These are phyloP conservation scores for Phylloporus sp. DNA, from an alignment of 768 basidiomycete genomes.

Conservation along the genomic window DNA sequence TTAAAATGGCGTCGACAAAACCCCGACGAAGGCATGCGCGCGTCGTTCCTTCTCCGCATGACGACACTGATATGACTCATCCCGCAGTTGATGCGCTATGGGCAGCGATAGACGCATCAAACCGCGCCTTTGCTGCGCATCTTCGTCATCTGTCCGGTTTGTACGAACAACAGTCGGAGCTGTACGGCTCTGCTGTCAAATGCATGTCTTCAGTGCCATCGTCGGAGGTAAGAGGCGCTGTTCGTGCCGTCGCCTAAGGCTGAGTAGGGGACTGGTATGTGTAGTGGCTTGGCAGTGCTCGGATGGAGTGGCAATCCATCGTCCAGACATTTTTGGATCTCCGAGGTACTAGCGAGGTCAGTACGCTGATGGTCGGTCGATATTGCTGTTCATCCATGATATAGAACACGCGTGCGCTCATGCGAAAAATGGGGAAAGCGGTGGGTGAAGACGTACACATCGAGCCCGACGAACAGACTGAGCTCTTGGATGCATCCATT, in stretches of 20 bases:
- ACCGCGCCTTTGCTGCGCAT: slow-evolving; percentile 52
- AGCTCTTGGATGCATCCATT: slow-evolving; percentile 73
- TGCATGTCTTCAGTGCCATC: slow-evolving; percentile 57
- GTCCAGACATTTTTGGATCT: slow-evolving; percentile 55
- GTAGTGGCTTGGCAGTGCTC: slow-evolving; percentile 42
- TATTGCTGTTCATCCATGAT: background rate
- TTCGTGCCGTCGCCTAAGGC: background rate
- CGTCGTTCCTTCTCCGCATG: background rate
- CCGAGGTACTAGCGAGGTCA: slow-evolving; percentile 55
- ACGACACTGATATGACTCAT: background rate
- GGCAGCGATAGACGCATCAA: slow-evolving; percentile 57
- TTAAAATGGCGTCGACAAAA: slow-evolving; percentile 80
- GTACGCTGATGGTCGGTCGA: background rate
- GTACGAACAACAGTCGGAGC: slow-evolving; percentile 41
- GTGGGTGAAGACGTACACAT: slow-evolving; percentile 68
- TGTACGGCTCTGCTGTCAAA: slow-evolving; percentile 55
- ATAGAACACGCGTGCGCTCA: slow-evolving; percentile 70
- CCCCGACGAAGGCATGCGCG: slow-evolving; percentile 43
- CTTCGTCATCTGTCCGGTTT: slow-evolving; percentile 49
- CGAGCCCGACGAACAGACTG: slow-evolving; percentile 85
- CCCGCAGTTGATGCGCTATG: slow-evolving; percentile 56
- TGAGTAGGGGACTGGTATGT: background rate
- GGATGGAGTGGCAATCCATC: slow-evolving; percentile 33
- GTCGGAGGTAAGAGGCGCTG: slow-evolving; percentile 41
- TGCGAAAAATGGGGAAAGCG: slow-evolving; percentile 78